These are phyloP conservation scores for Spergularia marina DNA, from an alignment of 148 eudicot species.

Conservation along the genomic window DNA sequence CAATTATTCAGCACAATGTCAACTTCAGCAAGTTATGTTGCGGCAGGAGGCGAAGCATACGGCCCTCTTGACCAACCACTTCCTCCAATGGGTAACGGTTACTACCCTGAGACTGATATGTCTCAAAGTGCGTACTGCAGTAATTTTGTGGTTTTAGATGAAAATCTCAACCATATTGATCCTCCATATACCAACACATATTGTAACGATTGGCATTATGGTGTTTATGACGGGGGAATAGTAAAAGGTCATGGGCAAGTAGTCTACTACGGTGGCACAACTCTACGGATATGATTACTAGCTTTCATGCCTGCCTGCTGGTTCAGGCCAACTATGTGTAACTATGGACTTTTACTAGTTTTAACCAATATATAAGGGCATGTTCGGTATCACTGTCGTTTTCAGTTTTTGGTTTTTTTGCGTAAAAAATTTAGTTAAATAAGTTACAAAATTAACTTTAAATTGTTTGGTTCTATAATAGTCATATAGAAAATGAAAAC, in stretches of 20 bases:
- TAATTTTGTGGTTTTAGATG: background rate
- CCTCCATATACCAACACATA: background rate
- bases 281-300: background rate
- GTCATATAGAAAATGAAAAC: too few species aligned
- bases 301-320: too few species aligned
- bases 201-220: conserved; percentile 11
- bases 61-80: background rate
- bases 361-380: too few species aligned
- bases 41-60: background rate
- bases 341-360: too few species aligned
- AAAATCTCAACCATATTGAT: background rate
- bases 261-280: background rate
- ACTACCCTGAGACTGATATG: background rate
- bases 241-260: background rate
- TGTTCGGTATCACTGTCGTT: too few species aligned
- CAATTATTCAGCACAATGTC: background rate
- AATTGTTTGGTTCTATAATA: too few species aligned
- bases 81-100: conserved; percentile 3
- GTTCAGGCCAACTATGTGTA: too few species aligned
- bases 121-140: background rate
- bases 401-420: too few species aligned
- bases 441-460: too few species aligned
- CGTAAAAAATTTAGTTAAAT: too few species aligned
- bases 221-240: background rate
- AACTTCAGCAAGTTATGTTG: conserved; percentile 1